These are phyloP conservation scores for Tulasnella sp. DNA, from an alignment of 768 basidiomycete species.

Conservation along the genomic window DNA sequence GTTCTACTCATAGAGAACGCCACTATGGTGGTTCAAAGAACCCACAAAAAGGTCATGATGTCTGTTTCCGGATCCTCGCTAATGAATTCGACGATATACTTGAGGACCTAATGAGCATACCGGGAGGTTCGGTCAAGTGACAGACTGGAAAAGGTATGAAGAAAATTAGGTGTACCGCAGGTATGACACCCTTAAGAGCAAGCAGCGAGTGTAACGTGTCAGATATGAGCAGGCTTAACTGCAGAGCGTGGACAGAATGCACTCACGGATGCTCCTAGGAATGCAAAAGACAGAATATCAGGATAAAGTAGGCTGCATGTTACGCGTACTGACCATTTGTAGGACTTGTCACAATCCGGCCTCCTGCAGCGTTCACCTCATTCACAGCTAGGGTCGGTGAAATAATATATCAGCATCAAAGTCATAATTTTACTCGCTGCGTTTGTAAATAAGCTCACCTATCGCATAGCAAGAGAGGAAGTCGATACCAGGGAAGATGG, in stretches of 20 bases:
- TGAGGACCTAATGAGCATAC: constrained; percentile 60
- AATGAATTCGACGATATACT: constrained; percentile 85
- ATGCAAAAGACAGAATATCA: neutral
- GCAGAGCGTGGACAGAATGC: neutral
- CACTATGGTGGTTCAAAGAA: constrained; percentile 18
- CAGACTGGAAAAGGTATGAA: constrained; percentile 10
- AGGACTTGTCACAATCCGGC: constrained; percentile 88
- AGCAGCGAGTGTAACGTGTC: neutral
- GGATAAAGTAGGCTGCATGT: too few relatives aligned
- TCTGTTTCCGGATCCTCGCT: constrained; percentile 85
- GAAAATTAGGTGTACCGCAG: constrained; percentile 26
- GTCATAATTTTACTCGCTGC: neutral
- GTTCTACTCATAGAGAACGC: neutral
- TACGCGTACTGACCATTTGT: constrained; percentile 71
- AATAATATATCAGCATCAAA: neutral
- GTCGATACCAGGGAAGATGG: constrained; percentile 86
- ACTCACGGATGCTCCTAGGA: constrained; percentile 1
- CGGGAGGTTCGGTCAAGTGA: constrained; percentile 26
- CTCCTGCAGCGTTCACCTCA: constrained; percentile 63
- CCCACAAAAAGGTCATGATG: constrained; percentile 78
- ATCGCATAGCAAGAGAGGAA: constrained; percentile 91
- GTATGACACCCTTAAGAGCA: constrained; percentile 57
- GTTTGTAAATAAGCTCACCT: constrained; percentile 23
- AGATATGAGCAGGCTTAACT: too few relatives aligned
- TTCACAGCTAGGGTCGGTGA: constrained; percentile 33